These are phyloP conservation scores for Sequoiadendron giganteum DNA, from an alignment of 75 land plant genomes.

Conservation along the genomic window DNA sequence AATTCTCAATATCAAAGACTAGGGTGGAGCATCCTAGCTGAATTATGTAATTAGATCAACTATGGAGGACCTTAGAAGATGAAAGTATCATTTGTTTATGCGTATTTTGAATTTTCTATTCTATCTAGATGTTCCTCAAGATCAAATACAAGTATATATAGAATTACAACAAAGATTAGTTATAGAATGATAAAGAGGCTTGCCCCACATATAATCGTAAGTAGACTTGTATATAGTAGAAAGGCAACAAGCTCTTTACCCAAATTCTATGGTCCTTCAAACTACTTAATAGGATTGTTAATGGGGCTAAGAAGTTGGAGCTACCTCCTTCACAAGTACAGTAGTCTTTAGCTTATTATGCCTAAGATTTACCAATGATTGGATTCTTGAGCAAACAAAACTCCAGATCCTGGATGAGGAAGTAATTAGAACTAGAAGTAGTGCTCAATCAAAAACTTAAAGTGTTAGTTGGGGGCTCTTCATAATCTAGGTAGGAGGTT, in stretches of 20 bases:
- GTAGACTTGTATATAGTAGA: not conserved
- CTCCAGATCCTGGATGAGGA: not conserved
- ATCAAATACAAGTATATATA: not conserved
- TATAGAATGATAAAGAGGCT: too few relatives aligned
- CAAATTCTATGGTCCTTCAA: not conserved
- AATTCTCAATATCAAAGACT: not conserved
- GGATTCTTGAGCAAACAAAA: not conserved
- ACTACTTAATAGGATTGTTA: not conserved
- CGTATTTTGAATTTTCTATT: too few relatives aligned
- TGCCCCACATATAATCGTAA: too few relatives aligned
- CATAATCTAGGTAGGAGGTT: too few relatives aligned
- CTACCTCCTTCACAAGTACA: not conserved
- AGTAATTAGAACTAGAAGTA: too few relatives aligned
- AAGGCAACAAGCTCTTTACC: not conserved
- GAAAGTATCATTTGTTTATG: not conserved
- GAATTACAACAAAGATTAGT: not conserved
- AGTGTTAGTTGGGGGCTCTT: too few relatives aligned
- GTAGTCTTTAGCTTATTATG: too few relatives aligned
- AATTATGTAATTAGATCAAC: not conserved
- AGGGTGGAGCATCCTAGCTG: not conserved
- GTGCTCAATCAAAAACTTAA: not conserved
- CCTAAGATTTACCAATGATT: not conserved
- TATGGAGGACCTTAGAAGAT: not conserved
- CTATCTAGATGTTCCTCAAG: not conserved
- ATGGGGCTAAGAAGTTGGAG: not conserved